Percentiles rank a stretch among this genome's conserved stretches.
These are phyloP conservation scores for Euphrasia confusa DNA, from an alignment of 257 asterid genomes.

Conservation along the genomic window DNA sequence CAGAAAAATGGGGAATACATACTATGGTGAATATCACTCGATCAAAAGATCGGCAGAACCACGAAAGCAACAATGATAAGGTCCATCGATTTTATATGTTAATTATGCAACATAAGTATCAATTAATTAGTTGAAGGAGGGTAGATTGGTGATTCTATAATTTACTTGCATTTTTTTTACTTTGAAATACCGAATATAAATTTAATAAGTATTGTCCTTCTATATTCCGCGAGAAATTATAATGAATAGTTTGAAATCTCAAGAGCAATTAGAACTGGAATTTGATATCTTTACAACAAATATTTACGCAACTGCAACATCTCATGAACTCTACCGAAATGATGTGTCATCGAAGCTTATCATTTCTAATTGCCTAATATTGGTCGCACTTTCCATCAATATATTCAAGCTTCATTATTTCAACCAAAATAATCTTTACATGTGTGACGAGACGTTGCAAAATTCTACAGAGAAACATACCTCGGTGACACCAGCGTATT, in stretches of 20 bases:
- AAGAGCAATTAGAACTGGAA: background rate
- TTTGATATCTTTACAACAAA: background rate
- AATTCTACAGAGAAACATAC: constrained; percentile 30
- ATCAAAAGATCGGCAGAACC: background rate
- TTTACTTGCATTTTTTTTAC: background rate
- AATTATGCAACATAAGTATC: background rate
- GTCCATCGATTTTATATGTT: background rate
- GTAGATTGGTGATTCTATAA: background rate
- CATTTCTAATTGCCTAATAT: background rate
- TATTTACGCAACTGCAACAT: background rate
- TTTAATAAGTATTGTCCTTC: background rate
- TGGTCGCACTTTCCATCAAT: background rate
- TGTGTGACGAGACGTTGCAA: background rate
- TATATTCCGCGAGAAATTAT: too few species aligned
- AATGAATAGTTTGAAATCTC: background rate
- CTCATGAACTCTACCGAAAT: too few species aligned
- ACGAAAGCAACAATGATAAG: background rate
- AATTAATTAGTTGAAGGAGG: background rate
- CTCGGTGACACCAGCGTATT: constrained; percentile 51
- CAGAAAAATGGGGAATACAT: background rate
- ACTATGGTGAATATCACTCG: background rate
- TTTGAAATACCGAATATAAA: background rate
- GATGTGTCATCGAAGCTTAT: too few species aligned
- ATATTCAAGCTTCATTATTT: background rate
- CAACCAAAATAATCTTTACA: background rate